A percentile compares a stretch with the other conserved stretches of the same genome.
phyloP scores from a whole-genome alignment of 768 basidiomycete genomes.

The Gloeostereum incarnatum region DNA sequence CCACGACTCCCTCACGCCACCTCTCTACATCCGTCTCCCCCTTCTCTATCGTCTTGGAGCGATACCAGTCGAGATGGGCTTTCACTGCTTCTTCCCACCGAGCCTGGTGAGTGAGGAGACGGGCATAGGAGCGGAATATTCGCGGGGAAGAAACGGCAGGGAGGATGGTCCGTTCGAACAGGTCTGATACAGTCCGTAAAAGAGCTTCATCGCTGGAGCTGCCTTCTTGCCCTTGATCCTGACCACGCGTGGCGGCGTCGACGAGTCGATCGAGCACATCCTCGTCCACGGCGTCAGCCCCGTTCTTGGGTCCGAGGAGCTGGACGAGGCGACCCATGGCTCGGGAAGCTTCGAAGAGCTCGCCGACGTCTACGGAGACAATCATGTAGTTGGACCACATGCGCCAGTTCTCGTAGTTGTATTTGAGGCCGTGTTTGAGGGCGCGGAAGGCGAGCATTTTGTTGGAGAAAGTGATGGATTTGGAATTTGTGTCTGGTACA shows the following conservation, averaged over 20 bases:
- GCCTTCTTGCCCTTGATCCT: constrained; percentile 23
- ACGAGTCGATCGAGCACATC: constrained; percentile 89
- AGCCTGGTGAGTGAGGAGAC: constrained; percentile 65
- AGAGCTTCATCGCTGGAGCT: constrained; percentile 62
- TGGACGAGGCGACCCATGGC: constrained; percentile 80
- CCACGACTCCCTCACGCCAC: constrained; percentile 70
- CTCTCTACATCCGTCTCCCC: constrained; percentile 58
- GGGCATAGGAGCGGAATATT: constrained; percentile 77
- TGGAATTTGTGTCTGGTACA: not conserved
- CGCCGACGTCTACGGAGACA: constrained; percentile 87
- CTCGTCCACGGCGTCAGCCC: constrained; percentile 61
- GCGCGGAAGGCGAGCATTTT: constrained; percentile 89
- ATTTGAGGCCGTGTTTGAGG: constrained; percentile 81
- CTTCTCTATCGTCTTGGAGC: constrained; percentile 45
- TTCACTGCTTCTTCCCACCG: constrained; percentile 74
- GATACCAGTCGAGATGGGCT: constrained; percentile 81
- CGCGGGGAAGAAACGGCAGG: constrained; percentile 73
- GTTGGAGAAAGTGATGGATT: constrained; percentile 47
- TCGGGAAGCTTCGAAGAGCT: constrained; percentile 79
- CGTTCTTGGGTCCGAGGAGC: constrained; percentile 42
- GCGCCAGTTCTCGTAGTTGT: constrained; percentile 86
- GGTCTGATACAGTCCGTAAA: constrained; percentile 50
- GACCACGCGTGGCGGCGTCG: constrained; percentile 65
- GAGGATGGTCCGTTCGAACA: constrained; percentile 74
- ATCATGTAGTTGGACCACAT: constrained; percentile 99